Percentiles rank a stretch among this genome's conserved stretches.
phyloP scores from a whole-genome alignment of 169 alveolate genomes.

The Nephromyces sp. region DNA sequence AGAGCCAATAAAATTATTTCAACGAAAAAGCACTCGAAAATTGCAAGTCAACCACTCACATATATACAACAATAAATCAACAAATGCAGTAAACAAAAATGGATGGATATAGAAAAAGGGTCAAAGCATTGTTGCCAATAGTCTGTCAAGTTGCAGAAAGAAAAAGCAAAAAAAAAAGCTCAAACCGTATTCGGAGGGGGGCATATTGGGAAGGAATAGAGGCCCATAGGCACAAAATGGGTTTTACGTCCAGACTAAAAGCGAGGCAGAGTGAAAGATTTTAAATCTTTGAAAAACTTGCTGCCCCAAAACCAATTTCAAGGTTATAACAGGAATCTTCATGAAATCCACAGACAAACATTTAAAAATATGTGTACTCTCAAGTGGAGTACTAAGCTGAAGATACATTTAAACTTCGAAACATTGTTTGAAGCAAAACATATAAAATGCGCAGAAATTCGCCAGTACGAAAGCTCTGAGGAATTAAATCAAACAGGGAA shows the following conservation, averaged over 20 bases:
- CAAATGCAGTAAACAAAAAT: too few species aligned
- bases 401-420: neutral
- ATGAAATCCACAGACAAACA: neutral
- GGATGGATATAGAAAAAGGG: too few species aligned
- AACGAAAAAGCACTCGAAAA: too few species aligned
- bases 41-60: too few species aligned
- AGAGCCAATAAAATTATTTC: too few species aligned
- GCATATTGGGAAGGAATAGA: conserved; percentile 22
- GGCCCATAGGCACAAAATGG: conserved; percentile 27
- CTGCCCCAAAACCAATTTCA: neutral
- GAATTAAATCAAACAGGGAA: too few species aligned
- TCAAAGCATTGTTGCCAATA: too few species aligned
- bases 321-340: neutral
- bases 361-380: neutral
- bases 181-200: conserved; percentile 27
- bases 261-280: neutral
- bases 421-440: neutral
- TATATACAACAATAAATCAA: too few species aligned
- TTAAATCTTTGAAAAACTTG: neutral
- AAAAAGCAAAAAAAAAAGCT: neutral
- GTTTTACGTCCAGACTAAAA: neutral
- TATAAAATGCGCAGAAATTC: too few species aligned
- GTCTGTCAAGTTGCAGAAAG: too few species aligned
- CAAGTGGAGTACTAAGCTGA: neutral
- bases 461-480: too few species aligned